These are phyloP conservation scores for Pestalotiopsis sp. DNA, from an alignment of 2,329 filamentous ascomycete species.

Conservation along the genomic window DNA sequence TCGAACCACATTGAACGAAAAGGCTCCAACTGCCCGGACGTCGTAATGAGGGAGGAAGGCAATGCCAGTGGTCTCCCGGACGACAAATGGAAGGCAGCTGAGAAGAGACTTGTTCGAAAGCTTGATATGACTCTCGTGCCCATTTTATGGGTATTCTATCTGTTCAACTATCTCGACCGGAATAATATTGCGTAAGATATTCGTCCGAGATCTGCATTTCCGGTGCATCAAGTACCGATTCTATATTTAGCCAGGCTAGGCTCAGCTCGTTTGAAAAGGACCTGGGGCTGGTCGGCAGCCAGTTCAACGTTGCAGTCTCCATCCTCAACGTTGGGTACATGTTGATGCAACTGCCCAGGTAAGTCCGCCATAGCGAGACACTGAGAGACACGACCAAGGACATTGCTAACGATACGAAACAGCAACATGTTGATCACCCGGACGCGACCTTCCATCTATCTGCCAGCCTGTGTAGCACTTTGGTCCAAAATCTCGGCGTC, in stretches of 20 bases:
- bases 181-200: slow-evolving; percentile 48
- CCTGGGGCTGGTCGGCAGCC: slow-evolving; percentile 27
- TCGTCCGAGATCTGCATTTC: slow-evolving; percentile 28
- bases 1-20: neutral
- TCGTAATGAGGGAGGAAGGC: neutral
- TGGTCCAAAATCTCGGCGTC: slow-evolving; percentile 43
- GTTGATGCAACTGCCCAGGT: slow-evolving; percentile 39
- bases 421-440: neutral
- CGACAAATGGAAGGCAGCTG: slow-evolving; percentile 19
- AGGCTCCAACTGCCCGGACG: neutral
- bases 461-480: slow-evolving; percentile 36
- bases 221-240: slow-evolving; percentile 22
- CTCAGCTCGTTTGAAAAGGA: neutral
- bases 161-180: slow-evolving; percentile 33
- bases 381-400: too few species aligned
- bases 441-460: neutral
- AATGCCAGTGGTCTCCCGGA: neutral
- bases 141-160: slow-evolving; percentile 32
- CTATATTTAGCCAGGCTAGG: neutral
- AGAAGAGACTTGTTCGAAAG: slow-evolving; percentile 37
- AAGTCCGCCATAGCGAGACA: too few species aligned
- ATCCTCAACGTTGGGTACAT: slow-evolving; percentile 28
- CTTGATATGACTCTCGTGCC: slow-evolving; percentile 37
- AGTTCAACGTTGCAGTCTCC: slow-evolving; percentile 32
- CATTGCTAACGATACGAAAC: too few species aligned